phyloP scores from a whole-genome alignment of 2,329 filamentous ascomycete genomes.

The Trichoderma sp. region DNA sequence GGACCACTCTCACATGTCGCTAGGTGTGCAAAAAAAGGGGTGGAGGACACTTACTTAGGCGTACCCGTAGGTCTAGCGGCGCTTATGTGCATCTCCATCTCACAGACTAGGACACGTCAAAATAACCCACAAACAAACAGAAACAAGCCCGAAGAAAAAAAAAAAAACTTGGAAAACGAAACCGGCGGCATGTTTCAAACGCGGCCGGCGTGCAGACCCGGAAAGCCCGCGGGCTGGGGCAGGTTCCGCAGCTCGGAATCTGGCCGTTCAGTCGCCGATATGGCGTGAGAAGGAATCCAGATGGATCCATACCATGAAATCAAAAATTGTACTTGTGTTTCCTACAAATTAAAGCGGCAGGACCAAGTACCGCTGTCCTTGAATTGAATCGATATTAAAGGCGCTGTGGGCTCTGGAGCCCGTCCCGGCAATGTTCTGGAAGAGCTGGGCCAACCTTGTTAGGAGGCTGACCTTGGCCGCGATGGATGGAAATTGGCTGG shows the following conservation, averaged over 20 bases:
- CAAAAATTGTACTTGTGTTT: not conserved
- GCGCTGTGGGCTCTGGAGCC: not conserved
- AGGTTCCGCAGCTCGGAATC: not conserved
- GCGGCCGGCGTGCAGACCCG: not conserved
- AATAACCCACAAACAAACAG: not conserved
- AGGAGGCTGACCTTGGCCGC: slow-evolving; percentile 6
- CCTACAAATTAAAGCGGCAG: not conserved
- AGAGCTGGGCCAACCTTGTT: not conserved
- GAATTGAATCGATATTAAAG: not conserved
- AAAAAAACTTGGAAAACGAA: not conserved
- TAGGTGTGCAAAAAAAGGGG: not conserved
- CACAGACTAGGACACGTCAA: not conserved
- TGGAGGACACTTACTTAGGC: not conserved
- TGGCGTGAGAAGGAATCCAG: not conserved
- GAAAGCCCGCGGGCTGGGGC: not conserved
- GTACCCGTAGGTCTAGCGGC: not conserved
- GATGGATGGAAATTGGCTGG: not conserved
- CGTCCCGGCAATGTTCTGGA: not conserved
- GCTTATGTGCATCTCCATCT: not conserved
- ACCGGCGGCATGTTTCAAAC: not conserved
- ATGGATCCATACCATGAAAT: not conserved
- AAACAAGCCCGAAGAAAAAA: not conserved
- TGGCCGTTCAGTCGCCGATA: not conserved
- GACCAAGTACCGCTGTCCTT: not conserved
- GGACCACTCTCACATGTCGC: not conserved